phyloP scores from a whole-genome alignment of 805 yeast genomes.

The Saturnispora zaruensis region DNA sequence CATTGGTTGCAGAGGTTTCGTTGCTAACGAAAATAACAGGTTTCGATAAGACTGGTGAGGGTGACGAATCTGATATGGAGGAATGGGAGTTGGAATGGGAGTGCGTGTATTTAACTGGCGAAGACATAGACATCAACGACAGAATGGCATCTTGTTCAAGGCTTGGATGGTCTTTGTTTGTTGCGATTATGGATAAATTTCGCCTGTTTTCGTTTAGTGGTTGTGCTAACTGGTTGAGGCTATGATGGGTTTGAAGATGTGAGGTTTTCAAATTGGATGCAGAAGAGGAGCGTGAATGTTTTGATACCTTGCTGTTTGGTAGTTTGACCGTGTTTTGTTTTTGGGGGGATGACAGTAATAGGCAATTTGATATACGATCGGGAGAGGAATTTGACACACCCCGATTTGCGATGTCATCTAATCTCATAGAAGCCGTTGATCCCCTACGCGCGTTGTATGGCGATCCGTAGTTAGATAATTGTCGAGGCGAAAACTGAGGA shows the following conservation, averaged over 20 bases:
- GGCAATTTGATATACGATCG: slow-evolving; percentile 4
- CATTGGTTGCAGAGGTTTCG: slow-evolving; percentile 1
- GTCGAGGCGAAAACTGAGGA: slow-evolving; percentile 10
- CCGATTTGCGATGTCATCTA: slow-evolving; percentile 26
- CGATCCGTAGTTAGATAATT: background rate
- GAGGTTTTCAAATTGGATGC: background rate
- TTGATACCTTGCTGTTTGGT: background rate
- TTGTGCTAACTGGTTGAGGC: background rate
- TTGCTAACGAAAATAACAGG: slow-evolving; percentile 1
- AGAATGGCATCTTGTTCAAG: slow-evolving; percentile 48
- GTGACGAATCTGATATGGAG: slow-evolving; percentile 9
- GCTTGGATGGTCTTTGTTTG: slow-evolving; percentile 17
- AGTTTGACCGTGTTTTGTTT: background rate
- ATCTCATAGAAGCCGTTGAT: slow-evolving; percentile 15
- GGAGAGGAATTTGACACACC: slow-evolving; percentile 9
- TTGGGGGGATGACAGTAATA: slow-evolving; percentile 9
- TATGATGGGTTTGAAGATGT: slow-evolving; percentile 8
- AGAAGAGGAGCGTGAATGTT: slow-evolving; percentile 6
- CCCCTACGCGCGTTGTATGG: slow-evolving; percentile 7
- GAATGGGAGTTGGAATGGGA: slow-evolving; percentile 6
- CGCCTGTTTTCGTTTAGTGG: background rate
- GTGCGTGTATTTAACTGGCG: slow-evolving; percentile 31
- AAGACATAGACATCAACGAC: slow-evolving; percentile 47
- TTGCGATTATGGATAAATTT: background rate
- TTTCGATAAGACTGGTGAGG: slow-evolving; percentile 9